These are phyloP conservation scores for Saturnispora silvae DNA, from an alignment of 805 yeast genomes.

Conservation along the genomic window DNA sequence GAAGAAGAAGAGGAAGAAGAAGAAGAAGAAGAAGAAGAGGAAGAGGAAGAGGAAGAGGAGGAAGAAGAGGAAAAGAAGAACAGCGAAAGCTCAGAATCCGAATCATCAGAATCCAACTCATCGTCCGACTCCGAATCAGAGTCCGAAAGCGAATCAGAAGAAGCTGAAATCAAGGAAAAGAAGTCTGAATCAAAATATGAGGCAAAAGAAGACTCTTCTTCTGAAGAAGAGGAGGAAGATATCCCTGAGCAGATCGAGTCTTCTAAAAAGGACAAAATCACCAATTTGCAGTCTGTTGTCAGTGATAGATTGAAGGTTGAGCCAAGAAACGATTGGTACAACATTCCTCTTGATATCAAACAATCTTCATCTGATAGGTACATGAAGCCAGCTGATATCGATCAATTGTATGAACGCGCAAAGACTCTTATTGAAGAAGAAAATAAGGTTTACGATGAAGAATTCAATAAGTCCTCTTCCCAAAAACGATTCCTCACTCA, in stretches of 20 bases:
- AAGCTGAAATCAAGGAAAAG: slow-evolving; percentile 22
- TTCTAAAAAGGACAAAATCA: slow-evolving; percentile 22
- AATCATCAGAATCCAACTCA: too few relatives aligned
- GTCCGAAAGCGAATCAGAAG: background rate
- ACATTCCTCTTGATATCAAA: slow-evolving; percentile 33
- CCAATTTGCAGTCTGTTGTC: slow-evolving; percentile 37
- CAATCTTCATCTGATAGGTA: slow-evolving; percentile 24
- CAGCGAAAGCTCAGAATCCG: too few relatives aligned
- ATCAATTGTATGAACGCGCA: slow-evolving; percentile 55
- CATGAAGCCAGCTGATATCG: slow-evolving; percentile 44
- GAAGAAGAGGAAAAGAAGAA: too few relatives aligned
- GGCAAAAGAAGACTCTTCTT: slow-evolving; percentile 20
- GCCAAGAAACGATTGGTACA: slow-evolving; percentile 68
- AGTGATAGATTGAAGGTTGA: slow-evolving; percentile 49
- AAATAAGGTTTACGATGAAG: slow-evolving; percentile 59
- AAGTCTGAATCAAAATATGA: slow-evolving; percentile 22
- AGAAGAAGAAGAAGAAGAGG: slow-evolving; percentile 28
- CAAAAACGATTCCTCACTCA: slow-evolving; percentile 84
- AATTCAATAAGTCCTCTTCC: slow-evolving; percentile 63
- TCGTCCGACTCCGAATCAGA: background rate
- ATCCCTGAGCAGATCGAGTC: slow-evolving; percentile 21
- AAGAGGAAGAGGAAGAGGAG: slow-evolving; percentile 27
- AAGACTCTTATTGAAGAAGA: slow-evolving; percentile 56
- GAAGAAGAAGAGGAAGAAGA: slow-evolving; percentile 28
- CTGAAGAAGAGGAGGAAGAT: slow-evolving; percentile 24